These are phyloP conservation scores for Camellia sinensis DNA, from an alignment of 148 eudicot species.

Conservation along the genomic window DNA sequence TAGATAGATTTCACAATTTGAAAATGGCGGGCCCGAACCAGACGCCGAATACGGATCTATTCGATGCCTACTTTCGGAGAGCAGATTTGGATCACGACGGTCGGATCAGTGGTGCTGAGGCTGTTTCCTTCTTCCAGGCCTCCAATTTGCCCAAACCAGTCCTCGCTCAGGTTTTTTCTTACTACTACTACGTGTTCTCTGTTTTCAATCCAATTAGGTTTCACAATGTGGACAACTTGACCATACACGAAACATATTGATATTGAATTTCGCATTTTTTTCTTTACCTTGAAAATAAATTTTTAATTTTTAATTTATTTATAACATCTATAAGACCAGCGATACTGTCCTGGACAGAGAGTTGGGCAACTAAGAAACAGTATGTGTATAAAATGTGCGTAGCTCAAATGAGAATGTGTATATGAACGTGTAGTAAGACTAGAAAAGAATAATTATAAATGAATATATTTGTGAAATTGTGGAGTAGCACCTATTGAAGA, in stretches of 20 bases:
- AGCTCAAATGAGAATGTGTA: no score
- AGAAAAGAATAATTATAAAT: no score
- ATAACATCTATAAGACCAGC: no score
- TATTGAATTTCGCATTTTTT: no score
- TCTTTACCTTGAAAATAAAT: no score
- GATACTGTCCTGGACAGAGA: no score
- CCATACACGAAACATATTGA: neutral
- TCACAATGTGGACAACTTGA: neutral
- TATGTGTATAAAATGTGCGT: no score
- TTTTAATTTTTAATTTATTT: no score
- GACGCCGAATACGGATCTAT: conserved; percentile 44
- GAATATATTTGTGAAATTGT: no score
- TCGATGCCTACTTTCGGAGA: conserved; percentile 72
- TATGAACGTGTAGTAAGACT: no score
- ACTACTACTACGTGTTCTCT: neutral
- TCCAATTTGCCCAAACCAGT: conserved; percentile 68
- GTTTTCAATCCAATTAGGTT: neutral
- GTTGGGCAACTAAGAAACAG: no score
- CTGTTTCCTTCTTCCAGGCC: conserved; percentile 77
- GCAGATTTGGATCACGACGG: conserved; percentile 93
- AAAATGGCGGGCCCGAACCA: conserved; percentile 63
- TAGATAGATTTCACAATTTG: neutral
- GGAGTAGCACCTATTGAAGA: no score
- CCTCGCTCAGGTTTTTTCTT: conserved; percentile 67
- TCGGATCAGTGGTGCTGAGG: conserved; percentile 78